Conservation (phyloP, 2,329 filamentous ascomycete genomes). For the Coniella vitis region DNA sequence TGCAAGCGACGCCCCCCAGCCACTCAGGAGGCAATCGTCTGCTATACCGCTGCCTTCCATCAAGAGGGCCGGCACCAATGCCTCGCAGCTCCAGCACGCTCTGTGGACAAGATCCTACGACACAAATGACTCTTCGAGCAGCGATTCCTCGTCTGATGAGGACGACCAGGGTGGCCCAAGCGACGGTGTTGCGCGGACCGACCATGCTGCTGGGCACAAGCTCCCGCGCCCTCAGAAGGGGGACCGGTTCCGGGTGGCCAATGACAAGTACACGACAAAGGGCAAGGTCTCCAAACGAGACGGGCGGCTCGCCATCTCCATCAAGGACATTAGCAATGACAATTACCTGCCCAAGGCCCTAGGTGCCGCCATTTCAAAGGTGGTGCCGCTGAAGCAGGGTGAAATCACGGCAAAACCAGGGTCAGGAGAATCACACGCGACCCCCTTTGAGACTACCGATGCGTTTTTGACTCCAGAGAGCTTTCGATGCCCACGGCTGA, state of each 20-base stretch:
- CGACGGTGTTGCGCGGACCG: slow-evolving; percentile 1
- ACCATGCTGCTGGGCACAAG: slow-evolving; percentile 3
- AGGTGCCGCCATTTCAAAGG: slow-evolving; percentile 54
- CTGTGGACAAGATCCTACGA: slow-evolving; percentile 18
- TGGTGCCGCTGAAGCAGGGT: slow-evolving; percentile 33
- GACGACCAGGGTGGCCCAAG: slow-evolving; percentile 16
- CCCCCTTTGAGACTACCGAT: slow-evolving; percentile 19
- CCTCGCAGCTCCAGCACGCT: slow-evolving; percentile 24
- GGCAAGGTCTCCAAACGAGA: slow-evolving; percentile 61
- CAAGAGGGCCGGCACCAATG: slow-evolving; percentile 22
- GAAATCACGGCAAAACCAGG: slow-evolving; percentile 22
- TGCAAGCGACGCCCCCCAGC: slow-evolving; percentile 18
- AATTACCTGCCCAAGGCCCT: slow-evolving; percentile 71
- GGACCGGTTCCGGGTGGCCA: slow-evolving; percentile 52
- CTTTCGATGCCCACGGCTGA: slow-evolving; percentile 46
- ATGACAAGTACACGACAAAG: slow-evolving; percentile 58
- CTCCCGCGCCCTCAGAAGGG: slow-evolving; percentile 26
- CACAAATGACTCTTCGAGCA: slow-evolving; percentile 19
- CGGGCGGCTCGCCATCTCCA: slow-evolving; percentile 63
- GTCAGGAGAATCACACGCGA: slow-evolving; percentile 8
- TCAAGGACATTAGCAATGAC: slow-evolving; percentile 62
- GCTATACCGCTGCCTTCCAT: slow-evolving; percentile 14
- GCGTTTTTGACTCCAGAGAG: slow-evolving; percentile 23
- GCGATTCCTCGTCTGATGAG: slow-evolving; percentile 22
- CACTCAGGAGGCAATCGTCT: slow-evolving; percentile 13